These are phyloP conservation scores for Triangularia verruculosa DNA, from an alignment of 2,329 filamentous ascomycete genomes.

Conservation along the genomic window DNA sequence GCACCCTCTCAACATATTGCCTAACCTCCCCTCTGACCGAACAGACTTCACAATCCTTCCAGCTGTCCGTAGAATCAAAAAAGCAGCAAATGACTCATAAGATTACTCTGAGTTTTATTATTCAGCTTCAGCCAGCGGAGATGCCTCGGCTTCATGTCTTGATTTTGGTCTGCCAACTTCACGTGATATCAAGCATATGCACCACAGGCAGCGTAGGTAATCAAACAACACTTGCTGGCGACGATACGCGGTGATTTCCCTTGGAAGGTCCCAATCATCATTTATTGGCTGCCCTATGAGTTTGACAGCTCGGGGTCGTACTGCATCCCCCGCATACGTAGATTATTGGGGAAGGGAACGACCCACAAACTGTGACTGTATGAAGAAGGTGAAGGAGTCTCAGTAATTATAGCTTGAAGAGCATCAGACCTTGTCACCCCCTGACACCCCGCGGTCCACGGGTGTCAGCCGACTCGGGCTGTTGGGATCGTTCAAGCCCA, in stretches of 20 bases:
- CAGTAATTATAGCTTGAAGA: no score
- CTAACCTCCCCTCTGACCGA: neutral
- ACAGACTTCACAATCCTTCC: neutral
- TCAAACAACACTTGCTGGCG: neutral
- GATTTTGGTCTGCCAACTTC: neutral
- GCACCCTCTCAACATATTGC: neutral
- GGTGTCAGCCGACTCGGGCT: slow-evolving; percentile 30
- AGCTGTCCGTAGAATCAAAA: neutral
- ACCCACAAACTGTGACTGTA: neutral
- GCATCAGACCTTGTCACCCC: no score
- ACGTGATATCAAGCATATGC: neutral
- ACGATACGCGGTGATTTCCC: neutral
- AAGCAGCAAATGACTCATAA: neutral
- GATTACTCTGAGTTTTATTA: neutral
- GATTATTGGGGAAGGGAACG: neutral
- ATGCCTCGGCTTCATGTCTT: neutral
- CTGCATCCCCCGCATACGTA: neutral
- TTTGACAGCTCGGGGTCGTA: neutral
- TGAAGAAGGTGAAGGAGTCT: neutral
- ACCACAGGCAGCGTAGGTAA: neutral
- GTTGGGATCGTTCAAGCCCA: slow-evolving; percentile 32
- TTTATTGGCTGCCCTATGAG: neutral
- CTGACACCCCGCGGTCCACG: slow-evolving; percentile 24
- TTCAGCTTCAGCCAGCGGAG: neutral
- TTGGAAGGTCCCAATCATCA: neutral